Percentiles rank a stretch among this genome's conserved stretches.
Conservation (phyloP, 75 land plant genomes). For the Picea glauca region DNA sequence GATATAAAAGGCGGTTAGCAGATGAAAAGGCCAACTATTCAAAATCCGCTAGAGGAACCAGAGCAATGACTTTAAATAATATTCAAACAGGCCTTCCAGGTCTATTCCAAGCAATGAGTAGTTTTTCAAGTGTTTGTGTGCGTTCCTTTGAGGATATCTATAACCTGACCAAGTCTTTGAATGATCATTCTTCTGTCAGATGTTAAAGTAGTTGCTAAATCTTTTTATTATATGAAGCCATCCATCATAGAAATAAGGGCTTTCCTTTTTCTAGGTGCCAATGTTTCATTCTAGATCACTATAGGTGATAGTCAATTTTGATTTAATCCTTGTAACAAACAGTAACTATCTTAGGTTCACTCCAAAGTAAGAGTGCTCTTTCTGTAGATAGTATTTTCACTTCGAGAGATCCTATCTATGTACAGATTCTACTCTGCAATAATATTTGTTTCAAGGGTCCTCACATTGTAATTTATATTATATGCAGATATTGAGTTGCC, state of each 20-base stretch:
- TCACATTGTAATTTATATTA: background rate
- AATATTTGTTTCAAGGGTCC: constrained; percentile 5
- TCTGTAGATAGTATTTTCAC: constrained; percentile 9
- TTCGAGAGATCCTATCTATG: constrained; percentile 3
- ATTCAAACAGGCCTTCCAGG: constrained; percentile 83
- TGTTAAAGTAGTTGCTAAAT: background rate
- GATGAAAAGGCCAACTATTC: constrained; percentile 60
- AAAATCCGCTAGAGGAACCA: constrained; percentile 56
- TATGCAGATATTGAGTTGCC: background rate
- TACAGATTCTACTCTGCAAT: constrained; percentile 6
- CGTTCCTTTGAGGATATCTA: constrained; percentile 44
- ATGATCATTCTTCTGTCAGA: background rate
- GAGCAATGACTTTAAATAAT: constrained; percentile 78
- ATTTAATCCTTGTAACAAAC: constrained; percentile 3
- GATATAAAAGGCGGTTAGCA: constrained; percentile 50
- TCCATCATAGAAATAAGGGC: constrained; percentile 8
- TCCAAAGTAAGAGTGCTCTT: constrained; percentile 4
- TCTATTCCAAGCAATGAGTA: constrained; percentile 80
- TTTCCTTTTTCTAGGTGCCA: background rate
- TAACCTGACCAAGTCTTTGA: constrained; percentile 30
- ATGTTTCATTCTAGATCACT: constrained; percentile 1
- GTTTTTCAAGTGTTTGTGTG: constrained; percentile 63
- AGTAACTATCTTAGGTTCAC: background rate
- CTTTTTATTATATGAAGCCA: background rate
- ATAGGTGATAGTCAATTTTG: constrained; percentile 11